phyloP scores from a whole-genome alignment of 208 protist species.

The Wallacemonas sp. region DNA sequence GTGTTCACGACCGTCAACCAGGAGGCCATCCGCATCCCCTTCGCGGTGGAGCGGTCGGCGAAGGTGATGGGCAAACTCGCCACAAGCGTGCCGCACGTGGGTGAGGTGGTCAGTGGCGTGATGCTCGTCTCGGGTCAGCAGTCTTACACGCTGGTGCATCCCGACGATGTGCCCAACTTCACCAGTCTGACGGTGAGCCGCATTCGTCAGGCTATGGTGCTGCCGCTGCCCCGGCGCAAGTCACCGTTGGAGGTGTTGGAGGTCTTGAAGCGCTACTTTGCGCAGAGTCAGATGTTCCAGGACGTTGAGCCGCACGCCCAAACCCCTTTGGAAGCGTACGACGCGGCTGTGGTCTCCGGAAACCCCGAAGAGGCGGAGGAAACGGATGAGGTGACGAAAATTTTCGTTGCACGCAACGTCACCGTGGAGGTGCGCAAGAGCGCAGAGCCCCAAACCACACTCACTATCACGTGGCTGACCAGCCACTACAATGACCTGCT shows the following conservation, averaged over 20 bases:
- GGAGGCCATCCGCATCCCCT: slow-evolving; percentile 92
- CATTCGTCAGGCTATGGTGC: slow-evolving; percentile 83
- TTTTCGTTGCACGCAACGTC: slow-evolving; percentile 70
- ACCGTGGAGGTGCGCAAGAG: slow-evolving; percentile 72
- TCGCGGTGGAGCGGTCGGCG: slow-evolving; percentile 90
- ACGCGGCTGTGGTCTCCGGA: slow-evolving; percentile 7
- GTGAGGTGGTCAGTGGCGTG: slow-evolving; percentile 81
- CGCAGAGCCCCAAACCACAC: slow-evolving; percentile 72
- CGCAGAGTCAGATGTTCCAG: slow-evolving; percentile 78
- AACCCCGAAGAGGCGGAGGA: slow-evolving; percentile 10
- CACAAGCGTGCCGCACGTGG: slow-evolving; percentile 33
- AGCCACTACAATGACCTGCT: slow-evolving; percentile 88
- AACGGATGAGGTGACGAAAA: slow-evolving; percentile 19
- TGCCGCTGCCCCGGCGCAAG: slow-evolving; percentile 79
- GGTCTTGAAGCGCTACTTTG: slow-evolving; percentile 84
- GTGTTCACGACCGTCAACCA: slow-evolving; percentile 95
- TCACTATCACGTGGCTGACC: slow-evolving; percentile 82
- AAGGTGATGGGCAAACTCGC: slow-evolving; percentile 89
- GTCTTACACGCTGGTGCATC: slow-evolving; percentile 80
- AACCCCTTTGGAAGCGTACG: slow-evolving; percentile 20
- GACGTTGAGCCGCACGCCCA: slow-evolving; percentile 35
- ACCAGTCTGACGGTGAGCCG: slow-evolving; percentile 77
- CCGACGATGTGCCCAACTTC: slow-evolving; percentile 83
- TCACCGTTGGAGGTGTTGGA: slow-evolving; percentile 75
- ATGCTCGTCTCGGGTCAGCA: slow-evolving; percentile 88